Evolutionary conservation across 192 early-diverging fungal genomes (phyloP), one percentile per base, ranked within the genome.

Genomic region (Backusella morwellensis): DNA sequence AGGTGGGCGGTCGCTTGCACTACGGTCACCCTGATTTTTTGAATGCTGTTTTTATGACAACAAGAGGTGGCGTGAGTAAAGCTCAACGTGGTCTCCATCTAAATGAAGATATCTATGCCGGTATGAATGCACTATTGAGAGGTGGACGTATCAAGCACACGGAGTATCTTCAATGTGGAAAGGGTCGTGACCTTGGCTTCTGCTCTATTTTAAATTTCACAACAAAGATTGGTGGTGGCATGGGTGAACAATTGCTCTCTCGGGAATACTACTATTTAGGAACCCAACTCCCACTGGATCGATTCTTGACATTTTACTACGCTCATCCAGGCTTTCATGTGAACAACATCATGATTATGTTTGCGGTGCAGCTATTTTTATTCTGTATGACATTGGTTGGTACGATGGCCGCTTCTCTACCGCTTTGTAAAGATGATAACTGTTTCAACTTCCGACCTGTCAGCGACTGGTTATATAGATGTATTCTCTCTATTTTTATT

Each of bases 51-150:
- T 93, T 88, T 73, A 93, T 93, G 91, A 90, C 86, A 19, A 93
- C 89, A 0, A 89, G 92, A 54, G 92, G 92, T 26, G 91, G 92
- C 44, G 90, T 93, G 76, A 89, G 87, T 66, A 93, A 93, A 83
- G 92, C 91, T 29, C 92, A 93, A 73, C 89, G 89, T 71, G 92
- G 92, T 7, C 80, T 93, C 71, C 92, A 93, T 77, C 83, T 93
- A 66, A 93, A 93, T 81, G 92, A 93, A 84, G 92, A 93, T 85
- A 93, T 93, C 73, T 93, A 90, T 76, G 92, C 92, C 23, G 92
- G 92, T 69, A 93, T 93, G 92, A 90, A 88, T 81, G 91, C 90
- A 36, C 88, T 92, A 41, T 80, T 84, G 42, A 85, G 92, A 35
- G 92, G 92, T 77, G 92, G 92, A 0, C 82, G 87, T 26, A 93